phyloP scores from a whole-genome alignment of 2,329 filamentous ascomycete genomes.

The Lasiodiplodia hormozganensis region DNA sequence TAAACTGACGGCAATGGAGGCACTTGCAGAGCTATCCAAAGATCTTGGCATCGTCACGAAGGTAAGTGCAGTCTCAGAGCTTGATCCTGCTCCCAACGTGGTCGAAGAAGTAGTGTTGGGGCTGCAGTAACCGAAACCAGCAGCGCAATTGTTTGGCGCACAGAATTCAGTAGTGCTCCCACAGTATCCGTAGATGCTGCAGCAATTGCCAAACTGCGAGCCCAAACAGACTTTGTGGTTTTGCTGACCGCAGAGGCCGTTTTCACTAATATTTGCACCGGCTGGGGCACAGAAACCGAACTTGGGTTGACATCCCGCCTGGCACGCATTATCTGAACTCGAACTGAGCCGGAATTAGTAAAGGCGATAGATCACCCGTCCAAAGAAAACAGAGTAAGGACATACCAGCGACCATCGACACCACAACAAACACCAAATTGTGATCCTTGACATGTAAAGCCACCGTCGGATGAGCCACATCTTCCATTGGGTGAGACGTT shows the following conservation, averaged over 20 bases:
- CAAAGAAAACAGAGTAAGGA: no score
- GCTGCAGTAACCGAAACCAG: slow-evolving; percentile 17
- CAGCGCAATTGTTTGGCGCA: slow-evolving; percentile 17
- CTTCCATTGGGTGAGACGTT: slow-evolving; percentile 8
- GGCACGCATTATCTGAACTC: background rate
- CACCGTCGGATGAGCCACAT: background rate
- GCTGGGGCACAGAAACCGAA: slow-evolving; percentile 15
- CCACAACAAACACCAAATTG: slow-evolving; percentile 3
- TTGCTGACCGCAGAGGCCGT: slow-evolving; percentile 1
- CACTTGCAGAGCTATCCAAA: background rate
- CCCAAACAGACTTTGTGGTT: slow-evolving; percentile 24
- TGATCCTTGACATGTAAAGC: slow-evolving; percentile 1
- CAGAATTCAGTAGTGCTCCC: slow-evolving; percentile 26
- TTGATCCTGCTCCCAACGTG: background rate
- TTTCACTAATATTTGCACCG: background rate
- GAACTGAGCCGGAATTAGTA: background rate
- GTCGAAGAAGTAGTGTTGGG: background rate
- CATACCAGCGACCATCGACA: slow-evolving; percentile 6
- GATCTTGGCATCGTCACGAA: background rate
- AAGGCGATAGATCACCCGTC: no score
- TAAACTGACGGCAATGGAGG: background rate
- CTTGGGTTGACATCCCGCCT: slow-evolving; percentile 2
- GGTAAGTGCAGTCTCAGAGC: background rate
- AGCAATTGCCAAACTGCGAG: slow-evolving; percentile 26
- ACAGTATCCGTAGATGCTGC: slow-evolving; percentile 29